A percentile compares a stretch with the other conserved stretches of the same genome.
Evolutionary conservation across 164 flowering plant species (phyloP).

Genomic region (Paratinospora sagittata): DNA sequence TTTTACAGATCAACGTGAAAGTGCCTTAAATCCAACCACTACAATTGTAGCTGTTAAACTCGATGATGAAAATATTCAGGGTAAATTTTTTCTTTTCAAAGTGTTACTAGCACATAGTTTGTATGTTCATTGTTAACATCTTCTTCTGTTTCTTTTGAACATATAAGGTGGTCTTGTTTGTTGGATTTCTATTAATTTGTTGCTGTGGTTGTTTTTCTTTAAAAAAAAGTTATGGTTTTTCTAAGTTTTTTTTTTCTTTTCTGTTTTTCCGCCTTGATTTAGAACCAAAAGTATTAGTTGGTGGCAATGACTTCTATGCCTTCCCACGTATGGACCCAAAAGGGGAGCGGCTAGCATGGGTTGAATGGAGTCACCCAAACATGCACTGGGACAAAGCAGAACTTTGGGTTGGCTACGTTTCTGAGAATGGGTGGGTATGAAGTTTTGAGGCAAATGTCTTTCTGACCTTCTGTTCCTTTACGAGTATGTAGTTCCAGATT

Average conservation of each 20-base stretch:
- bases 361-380: slow-evolving; percentile 92
- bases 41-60: slow-evolving; percentile 57
- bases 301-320: slow-evolving; percentile 95
- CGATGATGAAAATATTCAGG: slow-evolving; percentile 33
- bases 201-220: background rate
- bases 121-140: background rate
- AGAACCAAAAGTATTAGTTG: slow-evolving; percentile 73
- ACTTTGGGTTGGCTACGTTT: slow-evolving; percentile 89
- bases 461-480: no score
- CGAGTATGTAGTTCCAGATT: no score
- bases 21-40: slow-evolving; percentile 53
- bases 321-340: slow-evolving; percentile 75
- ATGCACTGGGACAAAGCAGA: slow-evolving; percentile 98
- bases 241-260: background rate
- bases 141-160: background rate
- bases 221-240: background rate
- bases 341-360: slow-evolving; percentile 83
- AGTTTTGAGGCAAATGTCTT: background rate
- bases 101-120: background rate
- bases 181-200: background rate
- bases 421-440: slow-evolving; percentile 66
- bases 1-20: slow-evolving; percentile 61
- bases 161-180: background rate
- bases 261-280: slow-evolving; percentile 12
- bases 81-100: slow-evolving; percentile 25